Evolutionary conservation across 495 filamentous ascomycete species (phyloP).

Genomic region (Penicillium desertorum): DNA sequence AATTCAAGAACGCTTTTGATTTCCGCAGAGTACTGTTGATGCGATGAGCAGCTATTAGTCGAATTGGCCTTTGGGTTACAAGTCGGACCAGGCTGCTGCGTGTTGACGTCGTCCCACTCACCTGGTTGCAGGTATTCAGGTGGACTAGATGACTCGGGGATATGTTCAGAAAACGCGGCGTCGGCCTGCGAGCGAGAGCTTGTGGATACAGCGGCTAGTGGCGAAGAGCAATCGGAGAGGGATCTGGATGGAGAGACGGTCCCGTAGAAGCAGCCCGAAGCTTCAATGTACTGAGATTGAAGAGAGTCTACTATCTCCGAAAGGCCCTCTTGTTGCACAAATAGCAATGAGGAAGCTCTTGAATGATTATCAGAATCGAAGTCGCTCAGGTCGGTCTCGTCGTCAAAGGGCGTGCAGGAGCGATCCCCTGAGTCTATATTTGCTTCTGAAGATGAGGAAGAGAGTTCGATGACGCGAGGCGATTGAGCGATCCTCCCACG

Average conservation of each 20-base stretch:
- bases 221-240: neutral
- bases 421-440: neutral
- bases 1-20: neutral
- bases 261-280: neutral
- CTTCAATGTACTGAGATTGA: neutral
- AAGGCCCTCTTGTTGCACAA: slow-evolving; percentile 17
- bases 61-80: neutral
- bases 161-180: slow-evolving; percentile 10
- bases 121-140: slow-evolving; percentile 19
- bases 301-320: slow-evolving; percentile 13
- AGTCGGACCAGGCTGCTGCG: neutral
- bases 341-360: slow-evolving; percentile 19
- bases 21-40: neutral
- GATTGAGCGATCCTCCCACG: neutral
- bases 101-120: slow-evolving; percentile 16
- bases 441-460: neutral
- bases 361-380: neutral
- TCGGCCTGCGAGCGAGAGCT: neutral
- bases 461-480: neutral
- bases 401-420: neutral
- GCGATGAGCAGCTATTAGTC: neutral
- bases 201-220: neutral
- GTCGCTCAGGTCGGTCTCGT: neutral
- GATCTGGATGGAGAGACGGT: neutral
- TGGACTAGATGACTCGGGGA: slow-evolving; percentile 16